Evolutionary conservation across 306 rosid species (phyloP).

Genomic region (Phaseolus lunatus): DNA sequence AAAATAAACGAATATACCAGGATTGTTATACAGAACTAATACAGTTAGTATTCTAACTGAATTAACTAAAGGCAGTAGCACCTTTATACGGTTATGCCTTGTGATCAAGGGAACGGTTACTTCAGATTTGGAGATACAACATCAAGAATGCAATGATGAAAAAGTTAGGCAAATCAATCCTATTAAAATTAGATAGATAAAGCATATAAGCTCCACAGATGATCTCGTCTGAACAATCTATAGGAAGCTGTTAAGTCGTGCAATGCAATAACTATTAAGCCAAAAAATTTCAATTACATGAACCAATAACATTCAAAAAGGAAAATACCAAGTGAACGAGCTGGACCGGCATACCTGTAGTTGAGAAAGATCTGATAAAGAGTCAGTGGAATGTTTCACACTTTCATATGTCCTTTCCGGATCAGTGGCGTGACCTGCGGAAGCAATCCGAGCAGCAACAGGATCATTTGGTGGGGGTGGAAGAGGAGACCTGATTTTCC

Average conservation of each 20-base stretch:
- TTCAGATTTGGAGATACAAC: slow-evolving; percentile 14
- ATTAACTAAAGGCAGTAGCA: slow-evolving; percentile 1
- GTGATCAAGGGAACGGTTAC: slow-evolving; percentile 20
- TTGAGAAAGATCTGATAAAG: slow-evolving; percentile 92
- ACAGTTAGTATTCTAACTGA: slow-evolving; percentile 1
- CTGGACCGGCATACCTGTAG: slow-evolving; percentile 67
- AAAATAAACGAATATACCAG: slow-evolving; percentile 20
- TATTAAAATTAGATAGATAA: slow-evolving; percentile 20
- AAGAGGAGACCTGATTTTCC: slow-evolving; percentile 82
- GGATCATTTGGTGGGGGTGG: slow-evolving; percentile 98
- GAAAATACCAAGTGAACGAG: slow-evolving; percentile 29
- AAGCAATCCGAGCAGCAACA: slow-evolving; percentile 68
- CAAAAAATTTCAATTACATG: background rate
- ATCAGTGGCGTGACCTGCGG: slow-evolving; percentile 50
- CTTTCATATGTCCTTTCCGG: slow-evolving; percentile 54
- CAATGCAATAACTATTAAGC: slow-evolving; percentile 29
- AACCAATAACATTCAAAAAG: slow-evolving; percentile 11
- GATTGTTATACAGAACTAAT: background rate
- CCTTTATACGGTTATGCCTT: slow-evolving; percentile 14
- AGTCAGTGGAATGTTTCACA: slow-evolving; percentile 54
- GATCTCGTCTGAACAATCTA: background rate
- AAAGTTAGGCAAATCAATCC: slow-evolving; percentile 6
- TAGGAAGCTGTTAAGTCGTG: background rate
- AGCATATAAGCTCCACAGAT: slow-evolving; percentile 15
- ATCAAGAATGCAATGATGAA: slow-evolving; percentile 2